Evolutionary conservation across 2,329 filamentous ascomycete genomes (phyloP).

Genomic region (Coniella lustricola): DNA sequence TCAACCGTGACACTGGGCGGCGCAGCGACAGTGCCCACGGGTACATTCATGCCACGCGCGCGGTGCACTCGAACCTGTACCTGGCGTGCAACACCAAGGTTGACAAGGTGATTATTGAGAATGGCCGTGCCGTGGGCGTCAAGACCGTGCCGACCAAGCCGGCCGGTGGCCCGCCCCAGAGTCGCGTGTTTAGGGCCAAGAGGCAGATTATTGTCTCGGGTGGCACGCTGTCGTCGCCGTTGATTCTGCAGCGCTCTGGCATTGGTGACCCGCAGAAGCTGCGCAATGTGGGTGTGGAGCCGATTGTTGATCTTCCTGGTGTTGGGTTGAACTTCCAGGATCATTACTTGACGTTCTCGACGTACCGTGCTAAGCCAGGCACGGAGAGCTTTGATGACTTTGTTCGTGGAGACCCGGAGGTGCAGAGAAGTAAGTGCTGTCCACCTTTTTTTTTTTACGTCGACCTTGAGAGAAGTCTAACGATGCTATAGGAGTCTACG

Average conservation of each 20-base stretch:
- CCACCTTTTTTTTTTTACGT: no score
- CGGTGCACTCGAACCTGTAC: slow-evolving; percentile 64
- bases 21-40: slow-evolving; percentile 72
- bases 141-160: slow-evolving; percentile 65
- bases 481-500: slow-evolving; percentile 60
- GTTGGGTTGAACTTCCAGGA: slow-evolving; percentile 74
- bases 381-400: slow-evolving; percentile 79
- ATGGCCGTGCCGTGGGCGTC: slow-evolving; percentile 65
- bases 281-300: slow-evolving; percentile 59
- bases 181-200: slow-evolving; percentile 55
- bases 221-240: slow-evolving; percentile 65
- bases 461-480: no score
- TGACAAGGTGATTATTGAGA: slow-evolving; percentile 68
- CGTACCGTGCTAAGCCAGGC: slow-evolving; percentile 65
- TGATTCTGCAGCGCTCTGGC: slow-evolving; percentile 69
- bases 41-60: slow-evolving; percentile 69
- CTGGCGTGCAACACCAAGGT: slow-evolving; percentile 70
- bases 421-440: slow-evolving; percentile 52
- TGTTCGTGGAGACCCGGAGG: slow-evolving; percentile 62
- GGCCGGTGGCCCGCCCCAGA: slow-evolving; percentile 35
- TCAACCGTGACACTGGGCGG: slow-evolving; percentile 65
- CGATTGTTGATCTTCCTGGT: slow-evolving; percentile 62
- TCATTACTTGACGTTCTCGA: slow-evolving; percentile 65
- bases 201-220: slow-evolving; percentile 69
- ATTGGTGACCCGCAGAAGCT: slow-evolving; percentile 68